Base-by-base conservation (phyloP, 768 basidiomycete genomes). In the Boletus sp. region DNA sequence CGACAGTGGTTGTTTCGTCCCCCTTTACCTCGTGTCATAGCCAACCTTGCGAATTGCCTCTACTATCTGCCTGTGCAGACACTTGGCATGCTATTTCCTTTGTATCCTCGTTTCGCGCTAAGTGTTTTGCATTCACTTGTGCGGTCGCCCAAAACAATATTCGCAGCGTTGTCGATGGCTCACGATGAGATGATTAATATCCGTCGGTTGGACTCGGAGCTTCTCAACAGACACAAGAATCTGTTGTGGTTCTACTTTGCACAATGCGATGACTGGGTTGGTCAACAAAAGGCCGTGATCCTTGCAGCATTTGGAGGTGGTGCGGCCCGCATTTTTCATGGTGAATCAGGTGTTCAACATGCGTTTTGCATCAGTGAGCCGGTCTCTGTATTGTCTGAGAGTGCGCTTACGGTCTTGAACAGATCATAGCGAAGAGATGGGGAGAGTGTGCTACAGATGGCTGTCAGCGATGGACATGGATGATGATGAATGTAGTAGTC, bases 361-460 rank as follows among this genome's bases (percentile, higher is more conserved):
- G 83, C 85, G 15, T 91, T 90, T 67, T 89, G 85, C 66, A 83
- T 92, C 49, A 82, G 86, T 89, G 60, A 65, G 85, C 76, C 28
- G 15, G 5, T 37, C 40, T 33, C 5, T 47, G 28, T 50, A 5
- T 29, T n/a, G 30, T 36, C 5, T 17, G 36, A 44, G 40, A 52
- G 29, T 30, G n/a, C 40, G 28, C 55, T 45, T 14, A 56, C 54
- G 50, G 47, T 37, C 11, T 30, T 54, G 45, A 20, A 28, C 8
- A 86, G 84, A 80, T 67, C 82, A 88, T 60, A 72, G 81, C 15
- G 76, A 80, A 47, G 61, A 75, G 24, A 58, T 87, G 2, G 84
- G 81, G 33, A 59, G 64, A 20, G 78, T 81, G 41, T 86, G 84
- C 60, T 65, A 67, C 32, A 44, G 66, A 20, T 84, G 82, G 82